These are phyloP conservation scores for Ceratocystis smalleyi DNA, from an alignment of 2,329 filamentous ascomycete species.

Conservation along the genomic window DNA sequence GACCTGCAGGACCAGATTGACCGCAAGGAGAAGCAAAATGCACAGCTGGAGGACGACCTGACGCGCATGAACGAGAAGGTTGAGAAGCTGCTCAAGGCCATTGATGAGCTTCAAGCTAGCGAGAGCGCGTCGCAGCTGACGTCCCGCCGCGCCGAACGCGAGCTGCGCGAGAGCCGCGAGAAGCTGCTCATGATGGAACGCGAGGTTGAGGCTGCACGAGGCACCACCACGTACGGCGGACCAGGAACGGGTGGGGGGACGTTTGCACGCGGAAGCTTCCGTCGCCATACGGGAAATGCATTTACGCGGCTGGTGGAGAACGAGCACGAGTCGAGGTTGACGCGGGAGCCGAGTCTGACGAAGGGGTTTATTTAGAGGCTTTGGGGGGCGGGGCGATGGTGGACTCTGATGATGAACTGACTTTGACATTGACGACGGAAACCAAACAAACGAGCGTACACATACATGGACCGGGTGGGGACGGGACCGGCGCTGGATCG, in stretches of 20 bases:
- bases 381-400: not conserved
- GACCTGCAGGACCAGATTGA: conserved; percentile 87
- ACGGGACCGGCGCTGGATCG: not conserved
- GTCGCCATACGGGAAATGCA: conserved; percentile 27
- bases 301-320: conserved; percentile 25
- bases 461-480: not conserved
- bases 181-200: conserved; percentile 68
- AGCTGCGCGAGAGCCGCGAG: conserved; percentile 77
- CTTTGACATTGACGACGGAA: not conserved
- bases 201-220: conserved; percentile 58
- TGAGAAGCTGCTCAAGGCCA: conserved; percentile 73
- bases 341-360: conserved; percentile 50
- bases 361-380: conserved; percentile 57
- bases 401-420: not conserved
- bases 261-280: conserved; percentile 32
- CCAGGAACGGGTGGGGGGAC: conserved; percentile 21
- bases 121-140: conserved; percentile 70
- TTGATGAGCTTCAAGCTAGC: conserved; percentile 82
- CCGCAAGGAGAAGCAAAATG: conserved; percentile 75
- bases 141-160: conserved; percentile 73
- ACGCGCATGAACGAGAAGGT: conserved; percentile 76
- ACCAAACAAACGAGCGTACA: not conserved
- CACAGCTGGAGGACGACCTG: conserved; percentile 69
- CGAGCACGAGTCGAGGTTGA: conserved; percentile 41
- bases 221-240: conserved; percentile 43